A percentile compares a stretch with the other conserved stretches of the same genome.
Evolutionary conservation across 75 land plant genomes (phyloP).

Genomic region (Pinus tabuliformis): DNA sequence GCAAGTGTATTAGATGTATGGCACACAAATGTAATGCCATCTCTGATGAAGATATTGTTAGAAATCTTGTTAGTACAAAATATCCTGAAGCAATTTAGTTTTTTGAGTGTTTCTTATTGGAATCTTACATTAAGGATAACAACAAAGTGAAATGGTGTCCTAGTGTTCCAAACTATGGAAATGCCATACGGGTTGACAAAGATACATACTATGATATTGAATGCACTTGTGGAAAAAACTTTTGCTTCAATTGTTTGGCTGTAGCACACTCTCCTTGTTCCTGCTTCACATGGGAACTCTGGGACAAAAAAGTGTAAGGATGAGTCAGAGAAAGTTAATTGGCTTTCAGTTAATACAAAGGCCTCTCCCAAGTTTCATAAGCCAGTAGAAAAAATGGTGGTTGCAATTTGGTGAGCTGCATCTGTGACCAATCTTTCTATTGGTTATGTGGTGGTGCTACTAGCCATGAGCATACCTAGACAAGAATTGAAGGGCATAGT

Average conservation of each 20-base stretch:
- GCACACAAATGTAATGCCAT: slow-evolving; percentile 76
- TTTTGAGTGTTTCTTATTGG: slow-evolving; percentile 72
- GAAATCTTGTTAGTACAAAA: slow-evolving; percentile 49
- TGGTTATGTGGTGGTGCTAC: too few relatives aligned
- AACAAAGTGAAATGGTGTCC: slow-evolving; percentile 94
- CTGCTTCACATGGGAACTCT: slow-evolving; percentile 82
- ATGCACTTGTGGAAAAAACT: slow-evolving; percentile 75
- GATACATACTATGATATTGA: slow-evolving; percentile 77
- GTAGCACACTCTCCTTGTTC: slow-evolving; percentile 94
- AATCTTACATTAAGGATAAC: slow-evolving; percentile 93
- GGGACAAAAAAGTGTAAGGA: slow-evolving; percentile 86
- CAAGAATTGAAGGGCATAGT: too few relatives aligned
- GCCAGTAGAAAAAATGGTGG: slow-evolving; percentile 89
- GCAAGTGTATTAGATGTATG: slow-evolving; percentile 85
- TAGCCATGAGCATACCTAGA: too few relatives aligned
- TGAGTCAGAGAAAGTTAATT: slow-evolving; percentile 85
- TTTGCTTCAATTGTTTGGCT: slow-evolving; percentile 75
- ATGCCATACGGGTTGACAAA: slow-evolving; percentile 77
- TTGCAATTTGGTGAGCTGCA: too few relatives aligned
- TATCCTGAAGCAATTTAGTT: slow-evolving; percentile 56
- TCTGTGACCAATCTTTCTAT: too few relatives aligned
- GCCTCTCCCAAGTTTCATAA: slow-evolving; percentile 88
- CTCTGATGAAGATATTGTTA: slow-evolving; percentile 76
- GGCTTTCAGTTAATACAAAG: slow-evolving; percentile 87
- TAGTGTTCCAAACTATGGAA: slow-evolving; percentile 88